Conservation (phyloP, 305 asterid species). For the Rubia balearica region DNA sequence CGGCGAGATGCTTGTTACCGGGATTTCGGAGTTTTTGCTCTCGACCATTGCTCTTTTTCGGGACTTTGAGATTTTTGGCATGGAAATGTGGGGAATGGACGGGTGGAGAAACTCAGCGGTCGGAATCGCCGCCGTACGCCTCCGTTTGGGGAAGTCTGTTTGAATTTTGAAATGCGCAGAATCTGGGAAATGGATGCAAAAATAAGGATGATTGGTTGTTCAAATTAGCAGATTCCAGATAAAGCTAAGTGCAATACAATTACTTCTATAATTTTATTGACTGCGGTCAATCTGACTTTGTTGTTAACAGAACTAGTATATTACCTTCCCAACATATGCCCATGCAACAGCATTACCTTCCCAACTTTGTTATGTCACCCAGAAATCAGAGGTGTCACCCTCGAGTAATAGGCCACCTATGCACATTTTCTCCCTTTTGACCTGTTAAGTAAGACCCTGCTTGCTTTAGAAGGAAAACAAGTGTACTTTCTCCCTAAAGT, state of each 20-base stretch:
- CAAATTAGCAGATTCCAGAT: not conserved
- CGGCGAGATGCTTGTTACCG: not conserved
- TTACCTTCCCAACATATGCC: conserved; percentile 95
- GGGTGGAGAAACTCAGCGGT: not conserved
- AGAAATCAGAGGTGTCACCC: conserved; percentile 80
- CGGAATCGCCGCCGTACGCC: not conserved
- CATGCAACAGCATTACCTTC: conserved; percentile 82
- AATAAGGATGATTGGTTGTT: no score
- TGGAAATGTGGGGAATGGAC: not conserved
- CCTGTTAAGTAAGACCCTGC: conserved; percentile 43
- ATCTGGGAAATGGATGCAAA: no score
- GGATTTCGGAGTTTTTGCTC: not conserved
- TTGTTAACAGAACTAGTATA: not conserved
- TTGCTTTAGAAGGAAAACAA: conserved; percentile 27
- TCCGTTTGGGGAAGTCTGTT: not conserved
- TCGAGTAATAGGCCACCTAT: conserved; percentile 73
- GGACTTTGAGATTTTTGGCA: not conserved
- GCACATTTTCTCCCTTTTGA: conserved; percentile 91
- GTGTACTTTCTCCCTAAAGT: conserved; percentile 16
- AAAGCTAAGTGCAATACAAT: not conserved
- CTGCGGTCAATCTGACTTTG: not conserved
- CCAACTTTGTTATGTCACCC: conserved; percentile 94
- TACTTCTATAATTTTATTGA: not conserved
- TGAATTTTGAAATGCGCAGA: not conserved
- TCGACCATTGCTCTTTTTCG: not conserved